These are phyloP conservation scores for Aspergillus tanneri DNA, from an alignment of 2,329 filamentous ascomycete species.

Conservation along the genomic window DNA sequence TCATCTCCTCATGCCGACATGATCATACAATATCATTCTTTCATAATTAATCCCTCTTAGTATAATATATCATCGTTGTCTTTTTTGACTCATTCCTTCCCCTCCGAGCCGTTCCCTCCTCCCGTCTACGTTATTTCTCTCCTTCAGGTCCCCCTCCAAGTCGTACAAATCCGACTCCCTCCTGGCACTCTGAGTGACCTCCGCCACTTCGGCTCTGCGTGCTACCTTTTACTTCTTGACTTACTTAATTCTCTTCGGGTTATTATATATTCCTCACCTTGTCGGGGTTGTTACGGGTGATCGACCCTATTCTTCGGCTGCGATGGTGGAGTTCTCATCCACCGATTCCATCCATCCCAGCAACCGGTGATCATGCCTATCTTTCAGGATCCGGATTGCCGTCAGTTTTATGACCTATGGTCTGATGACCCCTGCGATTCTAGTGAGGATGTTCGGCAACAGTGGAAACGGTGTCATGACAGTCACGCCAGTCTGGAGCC, in stretches of 20 bases:
- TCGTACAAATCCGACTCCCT: conserved; percentile 3
- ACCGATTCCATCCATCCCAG: conserved; percentile 15
- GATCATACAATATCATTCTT: no score
- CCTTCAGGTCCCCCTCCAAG: conserved; percentile 3
- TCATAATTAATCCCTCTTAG: no score
- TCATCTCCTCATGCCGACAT: no score
- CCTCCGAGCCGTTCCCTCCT: conserved; percentile 14
- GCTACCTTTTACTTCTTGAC: no score
- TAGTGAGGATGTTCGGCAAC: conserved; percentile 11
- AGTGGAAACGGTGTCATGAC: conserved; percentile 16
- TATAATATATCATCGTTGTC: no score
- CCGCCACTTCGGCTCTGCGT: conserved; percentile 12
- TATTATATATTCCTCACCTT: no score
- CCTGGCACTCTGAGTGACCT: conserved; percentile 2
- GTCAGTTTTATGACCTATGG: conserved; percentile 27
- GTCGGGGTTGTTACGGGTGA: no score
- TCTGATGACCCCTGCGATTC: conserved; percentile 22
- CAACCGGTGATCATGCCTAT: conserved; percentile 34
- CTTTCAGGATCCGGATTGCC: conserved; percentile 36
- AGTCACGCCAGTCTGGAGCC: conserved; percentile 10
- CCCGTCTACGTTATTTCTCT: conserved; percentile 2
- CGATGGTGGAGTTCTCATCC: conserved; percentile 25
- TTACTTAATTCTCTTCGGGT: no score
- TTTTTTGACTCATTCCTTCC: conserved; percentile 11
- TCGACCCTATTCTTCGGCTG: conserved; percentile 16